A percentile compares a stretch with the other conserved stretches of the same genome.
These are phyloP conservation scores for Fraxinus floribunda DNA, from an alignment of 305 asterid species.

Conservation along the genomic window DNA sequence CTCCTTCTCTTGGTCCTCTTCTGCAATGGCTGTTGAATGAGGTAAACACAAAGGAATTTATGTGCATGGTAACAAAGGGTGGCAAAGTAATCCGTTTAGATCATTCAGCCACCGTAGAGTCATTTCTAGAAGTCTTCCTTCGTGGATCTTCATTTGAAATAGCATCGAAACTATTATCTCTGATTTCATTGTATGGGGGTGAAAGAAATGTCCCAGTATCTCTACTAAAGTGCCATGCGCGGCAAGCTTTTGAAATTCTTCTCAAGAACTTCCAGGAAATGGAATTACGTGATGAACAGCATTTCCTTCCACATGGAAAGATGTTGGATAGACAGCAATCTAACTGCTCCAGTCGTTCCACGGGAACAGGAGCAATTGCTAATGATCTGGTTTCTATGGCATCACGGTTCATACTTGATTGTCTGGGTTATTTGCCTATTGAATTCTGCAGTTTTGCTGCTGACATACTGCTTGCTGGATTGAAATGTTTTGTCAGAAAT, in stretches of 20 bases:
- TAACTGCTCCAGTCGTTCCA: conserved; percentile 19
- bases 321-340: not conserved
- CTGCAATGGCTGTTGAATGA: conserved; percentile 81
- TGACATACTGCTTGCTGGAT: conserved; percentile 72
- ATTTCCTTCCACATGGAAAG: not conserved
- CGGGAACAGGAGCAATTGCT: conserved; percentile 22
- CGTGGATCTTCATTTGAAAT: conserved; percentile 72
- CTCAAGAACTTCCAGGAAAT: conserved; percentile 41
- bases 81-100: conserved; percentile 81
- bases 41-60: conserved; percentile 61
- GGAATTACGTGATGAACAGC: conserved; percentile 16
- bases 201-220: conserved; percentile 65
- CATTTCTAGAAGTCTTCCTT: conserved; percentile 60
- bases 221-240: conserved; percentile 74
- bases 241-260: conserved; percentile 64
- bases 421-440: conserved; percentile 75
- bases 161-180: conserved; percentile 69
- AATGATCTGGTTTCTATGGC: conserved; percentile 37
- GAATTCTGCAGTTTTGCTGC: conserved; percentile 87
- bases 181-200: conserved; percentile 80
- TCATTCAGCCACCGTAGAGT: conserved; percentile 69
- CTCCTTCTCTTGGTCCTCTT: conserved; percentile 89
- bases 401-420: conserved; percentile 72
- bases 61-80: conserved; percentile 74
- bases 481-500: conserved; percentile 61